Conservation (phyloP, 1,139 yeast species). For the Zygoascus sp. region DNA sequence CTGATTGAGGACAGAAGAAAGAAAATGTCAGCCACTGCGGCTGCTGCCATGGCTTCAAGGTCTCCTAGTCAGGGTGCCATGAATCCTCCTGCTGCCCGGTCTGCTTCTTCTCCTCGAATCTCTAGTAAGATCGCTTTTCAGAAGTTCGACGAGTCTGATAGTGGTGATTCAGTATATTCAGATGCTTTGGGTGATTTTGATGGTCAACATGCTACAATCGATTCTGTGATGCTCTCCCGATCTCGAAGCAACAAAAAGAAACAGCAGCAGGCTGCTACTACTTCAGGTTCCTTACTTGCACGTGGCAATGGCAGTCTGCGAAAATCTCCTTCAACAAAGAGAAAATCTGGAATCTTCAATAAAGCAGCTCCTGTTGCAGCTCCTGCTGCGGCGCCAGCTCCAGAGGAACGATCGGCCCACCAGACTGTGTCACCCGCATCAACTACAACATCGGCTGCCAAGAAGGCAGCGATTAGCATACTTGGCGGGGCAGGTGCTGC, state of each 20-base stretch:
- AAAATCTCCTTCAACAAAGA: background rate
- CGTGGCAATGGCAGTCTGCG: background rate
- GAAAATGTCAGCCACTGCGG: constrained; percentile 21
- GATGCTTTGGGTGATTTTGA: constrained; percentile 25
- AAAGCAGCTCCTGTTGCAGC: background rate
- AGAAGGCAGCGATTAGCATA: background rate
- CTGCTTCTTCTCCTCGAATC: background rate
- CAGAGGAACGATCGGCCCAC: background rate
- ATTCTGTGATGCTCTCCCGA: constrained; percentile 5
- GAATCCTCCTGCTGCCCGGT: background rate
- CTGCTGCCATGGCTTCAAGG: constrained; percentile 18
- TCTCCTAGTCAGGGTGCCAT: background rate
- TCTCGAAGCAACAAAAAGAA: constrained; percentile 6
- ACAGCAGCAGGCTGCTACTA: background rate
- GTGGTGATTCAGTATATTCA: constrained; percentile 29
- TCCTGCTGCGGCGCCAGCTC: background rate
- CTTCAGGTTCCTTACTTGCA: background rate
- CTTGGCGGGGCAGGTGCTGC: background rate
- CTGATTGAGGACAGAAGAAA: constrained; percentile 5
- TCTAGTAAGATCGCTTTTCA: background rate
- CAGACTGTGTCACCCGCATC: background rate
- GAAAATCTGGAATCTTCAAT: background rate
- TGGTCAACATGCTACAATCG: background rate
- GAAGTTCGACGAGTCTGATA: constrained; percentile 21
- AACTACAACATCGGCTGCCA: background rate